These are phyloP conservation scores for Sophora flavescens DNA, from an alignment of 306 rosid genomes.

Conservation along the genomic window DNA sequence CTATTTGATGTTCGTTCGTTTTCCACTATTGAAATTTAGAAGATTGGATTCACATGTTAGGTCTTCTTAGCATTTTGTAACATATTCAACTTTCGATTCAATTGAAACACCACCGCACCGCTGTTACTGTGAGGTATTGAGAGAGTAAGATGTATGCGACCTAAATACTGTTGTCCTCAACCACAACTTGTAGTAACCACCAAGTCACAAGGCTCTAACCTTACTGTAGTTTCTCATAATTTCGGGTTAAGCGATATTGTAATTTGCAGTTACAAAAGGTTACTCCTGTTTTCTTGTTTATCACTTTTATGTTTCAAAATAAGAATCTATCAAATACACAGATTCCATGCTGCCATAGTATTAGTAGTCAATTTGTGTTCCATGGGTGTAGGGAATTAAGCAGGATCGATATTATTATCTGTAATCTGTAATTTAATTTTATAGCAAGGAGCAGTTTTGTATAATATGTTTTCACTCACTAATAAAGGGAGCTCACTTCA, in stretches of 20 bases:
- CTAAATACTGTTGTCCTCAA: background rate
- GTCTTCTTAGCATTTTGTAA: background rate
- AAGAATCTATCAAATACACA: background rate
- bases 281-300: background rate
- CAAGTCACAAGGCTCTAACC: background rate
- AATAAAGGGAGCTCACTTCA: conserved; percentile 1
- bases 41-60: background rate
- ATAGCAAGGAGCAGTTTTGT: background rate
- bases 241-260: background rate
- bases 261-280: conserved; percentile 10
- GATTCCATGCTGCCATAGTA: no score
- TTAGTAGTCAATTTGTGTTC: background rate
- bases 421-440: background rate
- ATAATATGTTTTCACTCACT: background rate
- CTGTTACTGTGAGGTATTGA: background rate
- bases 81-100: background rate
- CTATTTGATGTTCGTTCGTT: background rate
- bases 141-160: background rate
- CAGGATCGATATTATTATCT: background rate
- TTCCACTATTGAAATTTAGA: background rate
- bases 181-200: background rate
- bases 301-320: background rate
- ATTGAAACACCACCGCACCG: no score
- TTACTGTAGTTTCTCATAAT: background rate
- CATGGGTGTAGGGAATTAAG: background rate